These are phyloP conservation scores for Populus hybrid DNA, from an alignment of 441 rosid genomes.

Conservation along the genomic window DNA sequence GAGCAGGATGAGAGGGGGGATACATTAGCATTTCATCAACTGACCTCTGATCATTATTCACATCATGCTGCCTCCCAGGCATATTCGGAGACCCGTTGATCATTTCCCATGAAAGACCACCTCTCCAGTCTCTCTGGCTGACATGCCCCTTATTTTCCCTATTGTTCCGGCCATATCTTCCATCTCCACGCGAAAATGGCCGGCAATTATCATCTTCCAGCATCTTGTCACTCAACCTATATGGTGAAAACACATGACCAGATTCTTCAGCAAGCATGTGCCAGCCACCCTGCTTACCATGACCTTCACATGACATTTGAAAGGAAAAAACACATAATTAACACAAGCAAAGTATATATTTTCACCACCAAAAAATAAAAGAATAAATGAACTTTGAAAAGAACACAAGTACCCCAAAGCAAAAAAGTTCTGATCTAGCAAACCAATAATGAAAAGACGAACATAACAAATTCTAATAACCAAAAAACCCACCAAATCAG, in stretches of 20 bases:
- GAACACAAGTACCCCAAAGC: not conserved
- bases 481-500: not conserved
- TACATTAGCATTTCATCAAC: conserved; percentile 49
- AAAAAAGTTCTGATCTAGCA: conserved; percentile 15
- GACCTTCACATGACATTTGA: conserved; percentile 62
- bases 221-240: conserved; percentile 56
- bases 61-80: conserved; percentile 44
- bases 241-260: conserved; percentile 57
- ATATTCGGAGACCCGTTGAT: conserved; percentile 57
- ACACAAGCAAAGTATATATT: conserved; percentile 17
- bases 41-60: conserved; percentile 53
- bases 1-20: conserved; percentile 38
- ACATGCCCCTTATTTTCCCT: conserved; percentile 68
- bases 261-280: conserved; percentile 67
- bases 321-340: conserved; percentile 27
- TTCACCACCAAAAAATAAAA: not conserved
- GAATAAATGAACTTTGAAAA: not conserved
- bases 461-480: not conserved
- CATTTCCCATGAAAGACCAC: conserved; percentile 61
- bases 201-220: conserved; percentile 59
- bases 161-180: conserved; percentile 59
- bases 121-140: conserved; percentile 72
- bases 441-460: not conserved
- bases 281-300: conserved; percentile 91
- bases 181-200: conserved; percentile 59